A percentile compares a stretch with the other conserved stretches of the same genome.
Conservation (phyloP, 495 filamentous ascomycete genomes). For the Penicillium angulare region DNA sequence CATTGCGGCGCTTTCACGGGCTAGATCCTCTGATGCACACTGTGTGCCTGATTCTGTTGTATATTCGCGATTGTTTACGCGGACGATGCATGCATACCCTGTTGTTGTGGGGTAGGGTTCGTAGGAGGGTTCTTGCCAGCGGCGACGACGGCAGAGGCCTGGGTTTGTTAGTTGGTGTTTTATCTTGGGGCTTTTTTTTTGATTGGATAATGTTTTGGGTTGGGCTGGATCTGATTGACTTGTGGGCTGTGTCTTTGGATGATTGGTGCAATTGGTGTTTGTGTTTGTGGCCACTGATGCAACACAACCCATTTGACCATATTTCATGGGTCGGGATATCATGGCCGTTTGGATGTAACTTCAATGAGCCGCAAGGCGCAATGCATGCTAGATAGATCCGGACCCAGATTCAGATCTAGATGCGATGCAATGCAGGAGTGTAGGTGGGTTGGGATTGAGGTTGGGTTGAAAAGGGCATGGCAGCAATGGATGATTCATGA, state of each 20-base stretch:
- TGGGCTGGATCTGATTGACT: too few species aligned
- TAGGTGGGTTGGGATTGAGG: neutral
- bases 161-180: constrained; percentile 14
- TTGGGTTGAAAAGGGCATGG: too few species aligned
- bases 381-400: neutral
- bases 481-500: too few species aligned
- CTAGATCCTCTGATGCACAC: constrained; percentile 76
- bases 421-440: neutral
- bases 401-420: too few species aligned
- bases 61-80: constrained; percentile 97
- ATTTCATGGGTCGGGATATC: neutral
- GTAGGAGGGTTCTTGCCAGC: constrained; percentile 92
- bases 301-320: too few species aligned
- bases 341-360: neutral
- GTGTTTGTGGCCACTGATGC: too few species aligned
- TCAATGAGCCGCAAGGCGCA: neutral
- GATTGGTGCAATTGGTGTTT: too few species aligned
- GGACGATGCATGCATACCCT: constrained; percentile 86
- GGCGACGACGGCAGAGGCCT: constrained; percentile 96
- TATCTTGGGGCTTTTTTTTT: neutral
- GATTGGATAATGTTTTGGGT: neutral
- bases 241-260: too few species aligned
- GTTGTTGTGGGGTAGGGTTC: constrained; percentile 63
- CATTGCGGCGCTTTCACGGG: constrained; percentile 94
- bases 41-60: constrained; percentile 88